Evolutionary conservation across 2,329 filamentous ascomycete species (phyloP), one percentile per base, ranked within the genome.

Genomic region (Trichoderma atroviride): DNA sequence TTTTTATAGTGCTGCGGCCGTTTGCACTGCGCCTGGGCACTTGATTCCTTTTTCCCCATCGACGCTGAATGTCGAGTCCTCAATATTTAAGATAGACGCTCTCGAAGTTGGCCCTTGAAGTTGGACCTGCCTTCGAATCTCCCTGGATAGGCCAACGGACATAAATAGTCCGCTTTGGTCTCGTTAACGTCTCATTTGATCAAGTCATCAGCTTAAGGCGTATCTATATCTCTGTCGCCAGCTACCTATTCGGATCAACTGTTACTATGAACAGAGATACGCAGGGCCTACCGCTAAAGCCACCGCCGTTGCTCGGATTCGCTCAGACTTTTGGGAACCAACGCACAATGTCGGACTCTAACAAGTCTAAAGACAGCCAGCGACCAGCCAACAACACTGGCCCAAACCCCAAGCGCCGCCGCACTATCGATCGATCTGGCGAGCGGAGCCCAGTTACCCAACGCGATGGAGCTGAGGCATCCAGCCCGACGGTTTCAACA

Each of bases 391-490:
- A 35, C 31, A 52, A 69, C 56, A 14, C 16, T 3, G 52, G 50
- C 13, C 16, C 58, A 10, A 52, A 47, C 16, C 14, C 24, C n/a
- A 57, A 69, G 61, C 68, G 55, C 31, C 35, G 35, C 59, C 60
- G 61, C 33, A 53, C 33, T 29, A 27, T 35, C 35, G 35, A 69
- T 37, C 58, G 53, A 16, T 31, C 52, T 24, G 47, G 50, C 6
- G 67, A 69, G 31, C 67, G 60, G 16, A 40, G 52, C 24, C 35
- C 56, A 5, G 60, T 19, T n/a, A 9, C 22, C n/a, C 43, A 66
- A 57, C 66, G 58, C 40, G 55, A 65, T 24, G 43, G 56, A n/a
- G 14, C 14, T 29, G 55, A 65, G 19, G 31, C 24, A 37, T 47
- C 61, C 40, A 47, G 33, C 19, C 68, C 68, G 31, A 29, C 61